Conservation (phyloP, 2,329 filamentous ascomycete genomes). For the Hysterium pulicare region DNA sequence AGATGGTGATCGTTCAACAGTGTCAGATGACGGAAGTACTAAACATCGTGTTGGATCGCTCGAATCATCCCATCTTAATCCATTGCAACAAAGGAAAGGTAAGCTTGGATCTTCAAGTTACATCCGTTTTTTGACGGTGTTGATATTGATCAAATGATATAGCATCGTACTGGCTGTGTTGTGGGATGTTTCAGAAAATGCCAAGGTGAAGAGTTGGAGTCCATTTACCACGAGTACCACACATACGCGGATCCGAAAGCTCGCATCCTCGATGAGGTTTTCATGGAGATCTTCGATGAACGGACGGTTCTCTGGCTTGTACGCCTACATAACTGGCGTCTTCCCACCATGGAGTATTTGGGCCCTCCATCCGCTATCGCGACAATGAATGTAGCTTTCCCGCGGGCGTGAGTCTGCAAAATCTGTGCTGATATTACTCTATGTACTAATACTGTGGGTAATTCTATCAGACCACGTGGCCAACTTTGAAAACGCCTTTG, state of each 20-base stretch:
- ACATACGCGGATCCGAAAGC: constrained; percentile 55
- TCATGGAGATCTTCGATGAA: constrained; percentile 45
- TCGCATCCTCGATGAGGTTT: constrained; percentile 45
- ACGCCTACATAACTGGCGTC: constrained; percentile 27
- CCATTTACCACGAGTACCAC: constrained; percentile 70
- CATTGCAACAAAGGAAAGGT: constrained; percentile 92
- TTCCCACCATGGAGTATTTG: not conserved
- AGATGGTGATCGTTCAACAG: constrained; percentile 44
- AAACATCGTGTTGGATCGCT: constrained; percentile 64
- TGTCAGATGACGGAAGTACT: constrained; percentile 67
- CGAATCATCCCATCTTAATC: constrained; percentile 76
- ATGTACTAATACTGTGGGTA: no score
- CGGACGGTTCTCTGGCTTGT: constrained; percentile 39
- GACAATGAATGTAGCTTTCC: not conserved
- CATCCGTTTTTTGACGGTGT: no score
- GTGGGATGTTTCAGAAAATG: constrained; percentile 74
- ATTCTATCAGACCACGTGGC: no score
- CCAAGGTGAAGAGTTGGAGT: constrained; percentile 61
- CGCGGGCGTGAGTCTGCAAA: not conserved
- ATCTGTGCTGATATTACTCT: no score
- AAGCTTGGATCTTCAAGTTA: constrained; percentile 2
- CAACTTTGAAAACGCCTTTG: no score
- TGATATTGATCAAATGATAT: no score
- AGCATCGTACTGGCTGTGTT: constrained; percentile 90
- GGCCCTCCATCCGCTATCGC: not conserved